Conservation (phyloP, 495 filamentous ascomycete genomes). For the Hapsidospora chrysogenum region DNA sequence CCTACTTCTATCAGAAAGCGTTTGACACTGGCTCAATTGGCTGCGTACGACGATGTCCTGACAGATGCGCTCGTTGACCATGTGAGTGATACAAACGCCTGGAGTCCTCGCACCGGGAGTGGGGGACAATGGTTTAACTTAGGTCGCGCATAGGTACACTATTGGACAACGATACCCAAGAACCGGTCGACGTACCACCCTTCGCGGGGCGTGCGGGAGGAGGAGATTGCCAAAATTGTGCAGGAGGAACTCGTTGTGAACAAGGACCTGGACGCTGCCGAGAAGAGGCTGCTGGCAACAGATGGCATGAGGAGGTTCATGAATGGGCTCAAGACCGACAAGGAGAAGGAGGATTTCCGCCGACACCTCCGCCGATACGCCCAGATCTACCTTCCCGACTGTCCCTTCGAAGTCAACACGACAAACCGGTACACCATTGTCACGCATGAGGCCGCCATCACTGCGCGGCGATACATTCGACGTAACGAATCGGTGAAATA, state of each 20-base stretch:
- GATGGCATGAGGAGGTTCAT: constrained; percentile 57
- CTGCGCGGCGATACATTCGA: constrained; percentile 61
- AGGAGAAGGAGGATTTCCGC: constrained; percentile 77
- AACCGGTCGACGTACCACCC: constrained; percentile 77
- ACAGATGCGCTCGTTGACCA: constrained; percentile 93
- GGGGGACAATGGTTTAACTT: background rate
- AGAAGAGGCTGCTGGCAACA: constrained; percentile 53
- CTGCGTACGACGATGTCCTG: constrained; percentile 88
- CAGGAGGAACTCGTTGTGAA: constrained; percentile 58
- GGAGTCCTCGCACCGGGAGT: no score
- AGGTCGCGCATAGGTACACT: constrained; percentile 49
- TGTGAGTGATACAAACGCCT: no score
- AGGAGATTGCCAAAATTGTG: constrained; percentile 63
- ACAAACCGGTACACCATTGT: constrained; percentile 93
- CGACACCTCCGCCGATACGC: constrained; percentile 82
- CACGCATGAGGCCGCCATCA: constrained; percentile 72
- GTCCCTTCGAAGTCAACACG: constrained; percentile 81
- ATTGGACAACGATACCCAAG: constrained; percentile 91
- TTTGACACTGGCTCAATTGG: constrained; percentile 70
- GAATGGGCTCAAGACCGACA: constrained; percentile 45
- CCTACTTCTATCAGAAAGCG: constrained; percentile 48
- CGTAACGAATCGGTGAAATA: constrained; percentile 81
- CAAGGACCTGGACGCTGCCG: constrained; percentile 52
- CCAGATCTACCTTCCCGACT: constrained; percentile 82
- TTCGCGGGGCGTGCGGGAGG: constrained; percentile 64